These are phyloP conservation scores for Rubia balearica DNA, from an alignment of 305 asterid genomes.

Conservation along the genomic window DNA sequence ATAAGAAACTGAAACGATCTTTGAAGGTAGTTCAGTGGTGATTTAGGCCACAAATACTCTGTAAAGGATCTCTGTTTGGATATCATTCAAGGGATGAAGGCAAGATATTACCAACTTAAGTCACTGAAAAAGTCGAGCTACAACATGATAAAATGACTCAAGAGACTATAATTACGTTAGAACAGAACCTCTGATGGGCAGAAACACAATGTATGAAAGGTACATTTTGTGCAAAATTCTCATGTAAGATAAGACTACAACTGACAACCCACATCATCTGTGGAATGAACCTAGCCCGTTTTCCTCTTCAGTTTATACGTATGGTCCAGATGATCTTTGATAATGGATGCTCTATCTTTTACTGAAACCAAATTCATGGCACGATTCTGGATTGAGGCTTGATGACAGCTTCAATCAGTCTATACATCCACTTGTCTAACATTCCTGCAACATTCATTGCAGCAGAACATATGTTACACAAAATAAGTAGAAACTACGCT, in stretches of 20 bases:
- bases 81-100: not conserved
- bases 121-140: not conserved
- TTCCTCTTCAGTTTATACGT: conserved; percentile 2
- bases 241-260: not conserved
- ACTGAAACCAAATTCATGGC: conserved; percentile 33
- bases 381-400: conserved; percentile 54
- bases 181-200: not conserved
- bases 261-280: conserved; percentile 9
- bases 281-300: not conserved
- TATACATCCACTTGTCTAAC: conserved; percentile 93
- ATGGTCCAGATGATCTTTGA: not conserved
- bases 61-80: not conserved
- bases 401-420: conserved; percentile 57
- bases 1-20: not conserved
- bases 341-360: not conserved
- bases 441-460: conserved; percentile 46
- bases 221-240: not conserved
- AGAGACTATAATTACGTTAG: not conserved
- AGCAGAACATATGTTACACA: not conserved
- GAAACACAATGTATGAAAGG: not conserved
- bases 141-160: not conserved
- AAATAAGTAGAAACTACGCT: not conserved
- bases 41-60: not conserved
- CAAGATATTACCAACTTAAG: not conserved
- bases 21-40: not conserved